phyloP scores from a whole-genome alignment of 371 early-diverging fungal species.

The Lichtheimia hyalospora region DNA sequence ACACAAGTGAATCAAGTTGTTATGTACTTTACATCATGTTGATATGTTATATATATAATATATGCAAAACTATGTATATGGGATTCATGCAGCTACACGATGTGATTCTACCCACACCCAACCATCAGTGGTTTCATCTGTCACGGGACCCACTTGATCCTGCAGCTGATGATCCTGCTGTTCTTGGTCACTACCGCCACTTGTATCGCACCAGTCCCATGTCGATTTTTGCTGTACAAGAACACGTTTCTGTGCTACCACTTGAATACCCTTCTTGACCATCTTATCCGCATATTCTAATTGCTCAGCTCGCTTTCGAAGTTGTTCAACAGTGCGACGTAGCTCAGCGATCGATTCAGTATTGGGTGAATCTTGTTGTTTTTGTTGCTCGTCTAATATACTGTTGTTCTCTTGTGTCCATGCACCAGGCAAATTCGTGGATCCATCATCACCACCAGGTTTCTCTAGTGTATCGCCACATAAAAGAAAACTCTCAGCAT shows the following conservation, averaged over 20 bases:
- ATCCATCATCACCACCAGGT: neutral
- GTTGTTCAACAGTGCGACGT: slow-evolving; percentile 31
- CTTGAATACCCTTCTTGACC: slow-evolving; percentile 41
- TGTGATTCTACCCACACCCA: too few relatives aligned
- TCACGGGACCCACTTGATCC: too few relatives aligned
- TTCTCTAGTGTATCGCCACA: slow-evolving; percentile 12
- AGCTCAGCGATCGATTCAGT: slow-evolving; percentile 23
- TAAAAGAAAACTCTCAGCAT: slow-evolving; percentile 14
- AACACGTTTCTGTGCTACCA: slow-evolving; percentile 37
- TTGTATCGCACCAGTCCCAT: slow-evolving; percentile 25
- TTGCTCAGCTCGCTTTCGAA: slow-evolving; percentile 35
- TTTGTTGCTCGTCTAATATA: slow-evolving; percentile 15
- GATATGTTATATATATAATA: too few relatives aligned
- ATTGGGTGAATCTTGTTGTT: neutral
- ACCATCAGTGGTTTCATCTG: too few relatives aligned
- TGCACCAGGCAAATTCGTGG: slow-evolving; percentile 31
- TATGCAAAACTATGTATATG: too few relatives aligned
- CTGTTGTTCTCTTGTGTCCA: slow-evolving; percentile 28
- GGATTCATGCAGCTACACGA: too few relatives aligned
- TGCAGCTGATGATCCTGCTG: too few relatives aligned
- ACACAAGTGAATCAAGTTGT: too few relatives aligned
- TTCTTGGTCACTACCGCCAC: too few relatives aligned
- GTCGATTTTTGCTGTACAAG: slow-evolving; percentile 24
- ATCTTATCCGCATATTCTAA: slow-evolving; percentile 42
- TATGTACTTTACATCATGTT: too few relatives aligned